Percentiles rank a stretch among this genome's conserved stretches.
Conservation (phyloP, 108 stramenopile genomes). For the Cyclotella atomus region DNA sequence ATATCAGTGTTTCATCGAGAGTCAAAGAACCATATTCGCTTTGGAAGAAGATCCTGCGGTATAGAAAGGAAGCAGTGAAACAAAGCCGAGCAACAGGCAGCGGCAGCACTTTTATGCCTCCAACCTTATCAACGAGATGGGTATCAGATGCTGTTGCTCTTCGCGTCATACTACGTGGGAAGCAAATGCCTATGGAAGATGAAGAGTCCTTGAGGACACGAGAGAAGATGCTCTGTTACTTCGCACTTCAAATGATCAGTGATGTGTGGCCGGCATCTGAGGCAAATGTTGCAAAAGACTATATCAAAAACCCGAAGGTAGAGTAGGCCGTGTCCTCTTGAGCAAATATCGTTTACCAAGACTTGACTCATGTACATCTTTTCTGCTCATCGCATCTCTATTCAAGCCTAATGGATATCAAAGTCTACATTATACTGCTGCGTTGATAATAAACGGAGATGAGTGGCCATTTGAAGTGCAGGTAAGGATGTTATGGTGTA, state of each 20-base stretch:
- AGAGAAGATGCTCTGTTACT: constrained; percentile 78
- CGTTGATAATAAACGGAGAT: constrained; percentile 48
- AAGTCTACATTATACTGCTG: constrained; percentile 87
- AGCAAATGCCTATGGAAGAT: constrained; percentile 37
- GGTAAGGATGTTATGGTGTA: constrained; percentile 6
- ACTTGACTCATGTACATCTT: too few relatives aligned
- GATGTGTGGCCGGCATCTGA: constrained; percentile 65
- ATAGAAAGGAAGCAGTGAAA: constrained; percentile 69
- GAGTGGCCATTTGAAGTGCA: constrained; percentile 88
- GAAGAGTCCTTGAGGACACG: constrained; percentile 52
- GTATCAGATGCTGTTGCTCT: constrained; percentile 78
- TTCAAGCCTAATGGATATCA: constrained; percentile 98
- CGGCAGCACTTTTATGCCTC: constrained; percentile 5
- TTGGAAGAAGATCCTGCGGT: constrained; percentile 76
- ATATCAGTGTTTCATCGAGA: constrained; percentile 60
- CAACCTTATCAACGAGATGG: constrained; percentile 31
- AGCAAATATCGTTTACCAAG: too few relatives aligned
- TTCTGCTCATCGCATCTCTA: too few relatives aligned
- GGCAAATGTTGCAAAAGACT: constrained; percentile 75
- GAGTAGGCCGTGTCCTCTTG: too few relatives aligned
- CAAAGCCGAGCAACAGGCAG: constrained; percentile 29
- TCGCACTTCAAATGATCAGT: constrained; percentile 61
- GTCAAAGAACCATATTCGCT: constrained; percentile 82
- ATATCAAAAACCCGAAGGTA: constrained; percentile 81
- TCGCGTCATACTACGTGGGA: constrained; percentile 65